A percentile compares a stretch with the other conserved stretches of the same genome.
Evolutionary conservation across 2,329 filamentous ascomycete genomes (phyloP).

Genomic region (Epichloe brachyelytri): DNA sequence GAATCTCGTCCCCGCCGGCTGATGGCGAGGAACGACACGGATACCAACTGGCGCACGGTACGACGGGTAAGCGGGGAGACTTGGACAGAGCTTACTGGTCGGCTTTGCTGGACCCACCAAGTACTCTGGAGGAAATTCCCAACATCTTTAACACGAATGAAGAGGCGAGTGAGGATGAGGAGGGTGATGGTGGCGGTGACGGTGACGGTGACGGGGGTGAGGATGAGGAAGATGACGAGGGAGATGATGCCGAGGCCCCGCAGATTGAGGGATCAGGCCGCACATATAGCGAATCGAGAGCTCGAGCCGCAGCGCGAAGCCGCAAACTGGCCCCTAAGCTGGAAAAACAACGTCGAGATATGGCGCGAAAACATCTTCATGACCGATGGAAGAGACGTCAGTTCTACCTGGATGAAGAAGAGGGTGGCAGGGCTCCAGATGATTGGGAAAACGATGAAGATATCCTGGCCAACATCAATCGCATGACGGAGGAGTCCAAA

Average conservation of each 20-base stretch:
- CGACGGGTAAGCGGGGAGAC: constrained; percentile 18
- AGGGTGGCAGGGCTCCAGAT: constrained; percentile 53
- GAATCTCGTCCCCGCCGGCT: constrained; percentile 17
- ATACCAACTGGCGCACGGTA: constrained; percentile 24
- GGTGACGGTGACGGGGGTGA: constrained; percentile 10
- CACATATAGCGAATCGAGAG: constrained; percentile 29
- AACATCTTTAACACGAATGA: constrained; percentile 23
- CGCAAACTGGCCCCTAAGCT: constrained; percentile 24
- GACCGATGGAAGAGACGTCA: constrained; percentile 65
- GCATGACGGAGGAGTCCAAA: constrained; percentile 28
- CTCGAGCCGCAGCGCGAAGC: constrained; percentile 22
- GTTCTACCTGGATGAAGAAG: constrained; percentile 79
- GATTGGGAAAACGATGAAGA: constrained; percentile 52
- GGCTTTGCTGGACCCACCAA: constrained; percentile 33
- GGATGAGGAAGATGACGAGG: constrained; percentile 13
- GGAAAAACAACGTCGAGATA: constrained; percentile 26
- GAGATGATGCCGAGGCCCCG: constrained; percentile 11
- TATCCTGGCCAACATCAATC: constrained; percentile 27
- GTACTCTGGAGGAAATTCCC: constrained; percentile 29
- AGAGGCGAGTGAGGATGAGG: constrained; percentile 14
- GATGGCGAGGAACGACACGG: constrained; percentile 17
- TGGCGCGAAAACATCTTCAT: constrained; percentile 42
- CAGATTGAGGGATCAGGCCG: constrained; percentile 1
- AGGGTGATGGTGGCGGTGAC: constrained; percentile 15
- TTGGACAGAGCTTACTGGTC: constrained; percentile 28